Percentiles rank a stretch among this genome's conserved stretches.
These are phyloP conservation scores for Microstegium vimineum DNA, from an alignment of 176 grass and related monocot species.

Conservation along the genomic window DNA sequence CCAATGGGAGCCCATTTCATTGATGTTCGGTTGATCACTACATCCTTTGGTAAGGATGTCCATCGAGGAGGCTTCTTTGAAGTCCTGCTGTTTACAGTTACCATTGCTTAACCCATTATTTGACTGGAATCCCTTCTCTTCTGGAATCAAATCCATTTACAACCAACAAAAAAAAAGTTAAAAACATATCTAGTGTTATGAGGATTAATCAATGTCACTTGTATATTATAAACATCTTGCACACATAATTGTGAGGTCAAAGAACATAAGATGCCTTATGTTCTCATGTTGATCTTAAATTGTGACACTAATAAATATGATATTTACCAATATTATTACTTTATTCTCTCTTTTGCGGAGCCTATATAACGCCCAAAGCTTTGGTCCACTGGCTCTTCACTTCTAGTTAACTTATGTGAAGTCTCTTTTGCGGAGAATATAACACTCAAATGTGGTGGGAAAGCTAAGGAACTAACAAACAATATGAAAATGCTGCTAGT, in stretches of 20 bases:
- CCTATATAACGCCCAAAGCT: neutral
- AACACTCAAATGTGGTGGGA: neutral
- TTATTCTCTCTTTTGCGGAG: neutral
- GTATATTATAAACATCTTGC: neutral
- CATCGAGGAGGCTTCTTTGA: conserved; percentile 23
- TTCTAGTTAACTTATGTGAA: neutral
- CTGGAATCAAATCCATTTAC: conserved; percentile 30
- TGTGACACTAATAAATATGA: neutral
- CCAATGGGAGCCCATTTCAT: conserved; percentile 30
- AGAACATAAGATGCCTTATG: neutral
- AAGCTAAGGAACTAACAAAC: conserved; percentile 14
- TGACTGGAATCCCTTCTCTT: conserved; percentile 15
- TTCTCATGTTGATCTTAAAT: conserved; percentile 5
- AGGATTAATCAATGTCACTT: neutral
- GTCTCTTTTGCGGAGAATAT: too few relatives aligned
- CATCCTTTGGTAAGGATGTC: conserved; percentile 1
- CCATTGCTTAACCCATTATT: conserved; percentile 29
- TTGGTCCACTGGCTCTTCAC: neutral
- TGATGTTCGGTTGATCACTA: conserved; percentile 13
- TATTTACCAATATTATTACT: conserved; percentile 1
- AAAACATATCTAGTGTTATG: neutral
- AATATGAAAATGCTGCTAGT: neutral
- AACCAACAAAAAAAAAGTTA: neutral
- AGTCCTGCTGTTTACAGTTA: conserved; percentile 17
- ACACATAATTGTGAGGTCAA: neutral